phyloP scores from a whole-genome alignment of 345 rosid species.

The Ailanthus altissimus region DNA sequence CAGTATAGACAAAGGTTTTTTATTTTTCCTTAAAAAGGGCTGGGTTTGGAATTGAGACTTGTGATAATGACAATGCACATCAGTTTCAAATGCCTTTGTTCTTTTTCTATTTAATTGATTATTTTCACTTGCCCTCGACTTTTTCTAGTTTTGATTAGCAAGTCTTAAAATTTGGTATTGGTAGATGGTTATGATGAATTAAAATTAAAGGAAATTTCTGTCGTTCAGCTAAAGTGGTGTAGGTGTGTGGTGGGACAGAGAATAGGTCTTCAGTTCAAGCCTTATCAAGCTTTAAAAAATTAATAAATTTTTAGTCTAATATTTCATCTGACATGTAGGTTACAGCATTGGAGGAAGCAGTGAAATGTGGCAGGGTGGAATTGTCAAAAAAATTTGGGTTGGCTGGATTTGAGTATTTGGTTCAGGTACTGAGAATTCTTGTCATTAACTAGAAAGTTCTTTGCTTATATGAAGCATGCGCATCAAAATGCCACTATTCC shows the following conservation, averaged over 20 bases:
- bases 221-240: not conserved
- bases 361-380: slow-evolving; percentile 72
- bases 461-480: not conserved
- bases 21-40: not conserved
- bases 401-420: slow-evolving; percentile 54
- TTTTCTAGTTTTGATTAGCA: not conserved
- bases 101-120: not conserved
- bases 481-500: not conserved
- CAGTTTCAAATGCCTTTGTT: not conserved
- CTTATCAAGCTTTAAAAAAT: not conserved
- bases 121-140: not conserved
- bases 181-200: not conserved
- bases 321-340: slow-evolving; percentile 41
- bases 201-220: not conserved
- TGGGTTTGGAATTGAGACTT: not conserved
- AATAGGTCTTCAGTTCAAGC: not conserved
- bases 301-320: not conserved
- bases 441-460: not conserved
- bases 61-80: not conserved
- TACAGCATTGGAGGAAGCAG: slow-evolving; percentile 78
- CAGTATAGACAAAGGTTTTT: not conserved
- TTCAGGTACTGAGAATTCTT: slow-evolving; percentile 51
- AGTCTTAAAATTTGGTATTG: not conserved
- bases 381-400: slow-evolving; percentile 64
- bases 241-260: not conserved